A percentile compares a stretch with the other conserved stretches of the same genome.
phyloP scores from a whole-genome alignment of 148 eudicot genomes.

The Camellia lanceoleosa region DNA sequence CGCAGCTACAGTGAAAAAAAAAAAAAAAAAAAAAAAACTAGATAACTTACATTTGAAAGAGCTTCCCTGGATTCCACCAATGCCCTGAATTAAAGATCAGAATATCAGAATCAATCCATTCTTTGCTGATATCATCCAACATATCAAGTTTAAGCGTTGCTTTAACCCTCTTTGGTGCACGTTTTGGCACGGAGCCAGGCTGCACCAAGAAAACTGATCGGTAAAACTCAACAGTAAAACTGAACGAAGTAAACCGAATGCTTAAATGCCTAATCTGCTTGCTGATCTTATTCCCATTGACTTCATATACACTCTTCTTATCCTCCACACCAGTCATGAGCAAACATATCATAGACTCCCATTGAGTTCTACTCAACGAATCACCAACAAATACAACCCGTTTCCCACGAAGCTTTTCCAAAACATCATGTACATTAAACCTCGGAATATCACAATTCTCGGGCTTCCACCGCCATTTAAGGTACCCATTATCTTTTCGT shows the following conservation, averaged over 20 bases:
- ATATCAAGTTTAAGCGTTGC: conserved; percentile 59
- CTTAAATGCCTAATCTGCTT: conserved; percentile 64
- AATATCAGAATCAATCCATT: conserved; percentile 81
- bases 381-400: conserved; percentile 88
- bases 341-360: conserved; percentile 95
- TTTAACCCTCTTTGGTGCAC: conserved; percentile 78
- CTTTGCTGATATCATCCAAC: conserved; percentile 63
- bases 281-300: conserved; percentile 67
- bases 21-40: neutral
- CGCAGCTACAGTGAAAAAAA: neutral
- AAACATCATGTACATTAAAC: conserved; percentile 38
- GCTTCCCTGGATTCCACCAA: conserved; percentile 91
- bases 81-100: conserved; percentile 86
- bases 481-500: conserved; percentile 54
- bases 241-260: conserved; percentile 61
- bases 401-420: conserved; percentile 64
- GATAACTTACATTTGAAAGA: conserved; percentile 71
- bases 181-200: conserved; percentile 54
- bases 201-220: conserved; percentile 70
- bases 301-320: conserved; percentile 68
- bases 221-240: conserved; percentile 72
- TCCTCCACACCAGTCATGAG: conserved; percentile 82
- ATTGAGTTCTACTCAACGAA: conserved; percentile 87
- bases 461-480: conserved; percentile 93
- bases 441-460: conserved; percentile 64